Conservation (phyloP, 202 grass and related monocot genomes). For the Dendrocalamus latiflorus region DNA sequence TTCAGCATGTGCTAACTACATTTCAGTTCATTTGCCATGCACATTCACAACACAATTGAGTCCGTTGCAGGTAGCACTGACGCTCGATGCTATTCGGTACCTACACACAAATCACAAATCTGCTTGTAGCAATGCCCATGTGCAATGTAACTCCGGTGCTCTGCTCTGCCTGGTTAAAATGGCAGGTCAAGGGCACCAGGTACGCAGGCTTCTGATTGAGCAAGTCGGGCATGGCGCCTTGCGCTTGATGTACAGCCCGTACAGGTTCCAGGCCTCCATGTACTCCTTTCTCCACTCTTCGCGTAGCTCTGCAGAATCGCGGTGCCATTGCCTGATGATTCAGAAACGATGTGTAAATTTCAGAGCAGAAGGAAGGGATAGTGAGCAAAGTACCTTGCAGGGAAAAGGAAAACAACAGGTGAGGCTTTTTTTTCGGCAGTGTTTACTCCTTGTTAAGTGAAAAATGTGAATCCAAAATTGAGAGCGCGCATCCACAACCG, state of each 20-base stretch:
- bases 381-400: neutral
- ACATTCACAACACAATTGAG: neutral
- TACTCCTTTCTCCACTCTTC: constrained; percentile 87
- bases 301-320: constrained; percentile 56
- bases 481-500: neutral
- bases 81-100: too few species aligned
- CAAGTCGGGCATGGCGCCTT: constrained; percentile 46
- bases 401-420: neutral
- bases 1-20: neutral
- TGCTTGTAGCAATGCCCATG: neutral
- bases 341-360: neutral
- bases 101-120: neutral
- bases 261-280: constrained; percentile 59
- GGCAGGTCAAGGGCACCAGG: constrained; percentile 57
- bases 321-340: constrained; percentile 73
- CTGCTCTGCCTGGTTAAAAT: constrained; percentile 2
- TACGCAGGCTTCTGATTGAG: constrained; percentile 62
- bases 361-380: neutral
- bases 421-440: neutral
- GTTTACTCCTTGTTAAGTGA: neutral
- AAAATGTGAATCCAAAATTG: neutral
- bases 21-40: neutral
- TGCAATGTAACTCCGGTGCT: neutral
- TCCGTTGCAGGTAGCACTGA: too few species aligned
- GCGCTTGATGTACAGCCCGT: constrained; percentile 33